These are phyloP conservation scores for Gilbertella persicaria DNA, from an alignment of 371 early-diverging fungal genomes.

Conservation along the genomic window DNA sequence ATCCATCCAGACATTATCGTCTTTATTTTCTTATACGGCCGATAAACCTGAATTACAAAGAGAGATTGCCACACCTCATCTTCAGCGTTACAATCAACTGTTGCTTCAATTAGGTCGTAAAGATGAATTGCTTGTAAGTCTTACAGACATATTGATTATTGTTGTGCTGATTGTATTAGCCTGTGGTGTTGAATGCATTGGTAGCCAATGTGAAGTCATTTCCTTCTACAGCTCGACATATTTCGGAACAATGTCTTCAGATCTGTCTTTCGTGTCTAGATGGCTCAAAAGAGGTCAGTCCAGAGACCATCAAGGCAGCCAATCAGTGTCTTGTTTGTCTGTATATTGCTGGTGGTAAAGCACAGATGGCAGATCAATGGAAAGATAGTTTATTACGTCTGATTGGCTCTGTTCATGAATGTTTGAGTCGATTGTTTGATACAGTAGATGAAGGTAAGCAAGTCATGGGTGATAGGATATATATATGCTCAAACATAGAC, in stretches of 20 bases:
- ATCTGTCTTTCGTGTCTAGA: conserved; percentile 56
- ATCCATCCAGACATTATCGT: conserved; percentile 47
- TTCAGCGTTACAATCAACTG: conserved; percentile 55
- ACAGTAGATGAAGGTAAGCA: conserved; percentile 62
- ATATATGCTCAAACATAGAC: background rate
- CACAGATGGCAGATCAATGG: conserved; percentile 51
- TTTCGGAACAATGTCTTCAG: conserved; percentile 51
- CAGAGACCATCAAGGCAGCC: conserved; percentile 34
- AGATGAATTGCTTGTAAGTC: conserved; percentile 51
- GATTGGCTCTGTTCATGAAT: conserved; percentile 54
- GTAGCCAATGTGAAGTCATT: conserved; percentile 48
- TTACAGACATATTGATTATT: background rate
- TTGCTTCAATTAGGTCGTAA: conserved; percentile 47
- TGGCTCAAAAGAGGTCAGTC: conserved; percentile 38
- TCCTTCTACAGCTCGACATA: conserved; percentile 58
- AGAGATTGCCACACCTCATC: conserved; percentile 54
- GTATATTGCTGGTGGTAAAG: conserved; percentile 46
- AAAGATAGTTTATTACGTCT: conserved; percentile 41
- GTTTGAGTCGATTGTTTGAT: conserved; percentile 53
- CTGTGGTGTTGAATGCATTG: conserved; percentile 49
- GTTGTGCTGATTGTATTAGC: conserved; percentile 23
- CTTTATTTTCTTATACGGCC: conserved; percentile 49
- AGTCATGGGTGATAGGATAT: background rate
- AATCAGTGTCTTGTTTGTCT: conserved; percentile 49
- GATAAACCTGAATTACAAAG: conserved; percentile 61